Conservation (phyloP, 2,329 filamentous ascomycete species). For the Microdochium bolleyi region DNA sequence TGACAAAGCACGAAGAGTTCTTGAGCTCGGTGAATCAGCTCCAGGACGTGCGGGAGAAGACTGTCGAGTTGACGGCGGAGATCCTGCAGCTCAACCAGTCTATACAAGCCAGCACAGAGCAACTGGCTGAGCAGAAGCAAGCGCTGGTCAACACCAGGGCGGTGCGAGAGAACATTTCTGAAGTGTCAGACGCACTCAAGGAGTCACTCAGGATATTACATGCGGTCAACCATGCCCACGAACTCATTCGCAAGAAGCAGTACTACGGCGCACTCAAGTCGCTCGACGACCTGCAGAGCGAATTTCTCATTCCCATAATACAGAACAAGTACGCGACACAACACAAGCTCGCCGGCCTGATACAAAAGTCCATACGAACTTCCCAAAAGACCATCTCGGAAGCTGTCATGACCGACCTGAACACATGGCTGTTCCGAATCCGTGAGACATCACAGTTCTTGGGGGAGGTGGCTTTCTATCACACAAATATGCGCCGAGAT, state of each 20-base stretch:
- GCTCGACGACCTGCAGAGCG: conserved; percentile 90
- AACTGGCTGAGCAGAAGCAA: conserved; percentile 89
- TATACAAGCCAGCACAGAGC: conserved; percentile 91
- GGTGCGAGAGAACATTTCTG: conserved; percentile 91
- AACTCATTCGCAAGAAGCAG: conserved; percentile 83
- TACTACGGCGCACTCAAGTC: conserved; percentile 93
- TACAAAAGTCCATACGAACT: conserved; percentile 88
- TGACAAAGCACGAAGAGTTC: conserved; percentile 96
- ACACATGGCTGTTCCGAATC: conserved; percentile 93
- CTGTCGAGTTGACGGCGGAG: conserved; percentile 78
- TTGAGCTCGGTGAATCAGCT: conserved; percentile 88
- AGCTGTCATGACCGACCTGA: conserved; percentile 92
- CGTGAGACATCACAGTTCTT: conserved; percentile 93
- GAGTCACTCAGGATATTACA: conserved; percentile 89
- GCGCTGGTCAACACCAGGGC: conserved; percentile 86
- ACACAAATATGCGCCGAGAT: conserved; percentile 79
- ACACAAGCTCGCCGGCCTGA: conserved; percentile 90
- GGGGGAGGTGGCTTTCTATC: conserved; percentile 93
- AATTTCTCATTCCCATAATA: conserved; percentile 68
- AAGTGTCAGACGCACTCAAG: conserved; percentile 79
- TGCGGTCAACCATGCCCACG: conserved; percentile 89
- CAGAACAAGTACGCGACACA: conserved; percentile 84
- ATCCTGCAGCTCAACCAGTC: conserved; percentile 90
- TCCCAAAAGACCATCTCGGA: conserved; percentile 92
- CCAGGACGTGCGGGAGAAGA: conserved; percentile 85